Evolutionary conservation across 148 eudicot species (phyloP).

Genomic region (Vaccinium macrocarpon): DNA sequence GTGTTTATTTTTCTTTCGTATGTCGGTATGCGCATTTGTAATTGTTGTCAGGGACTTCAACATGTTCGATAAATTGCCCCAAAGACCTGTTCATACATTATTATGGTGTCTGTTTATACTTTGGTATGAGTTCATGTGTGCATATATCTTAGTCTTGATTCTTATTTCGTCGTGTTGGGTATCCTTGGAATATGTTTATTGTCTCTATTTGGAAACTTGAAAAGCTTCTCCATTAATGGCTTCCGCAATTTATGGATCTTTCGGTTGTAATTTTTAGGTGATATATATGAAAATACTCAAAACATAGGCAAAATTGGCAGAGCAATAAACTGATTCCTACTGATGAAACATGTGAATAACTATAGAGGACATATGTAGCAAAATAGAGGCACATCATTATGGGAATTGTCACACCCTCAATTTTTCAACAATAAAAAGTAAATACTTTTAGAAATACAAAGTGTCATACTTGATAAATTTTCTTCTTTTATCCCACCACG

Average conservation of each 20-base stretch:
- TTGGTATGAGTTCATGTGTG: background rate
- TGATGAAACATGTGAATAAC: background rate
- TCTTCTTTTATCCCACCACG: too few relatives aligned
- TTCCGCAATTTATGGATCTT: background rate
- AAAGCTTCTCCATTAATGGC: background rate
- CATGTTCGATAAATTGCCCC: constrained; percentile 8
- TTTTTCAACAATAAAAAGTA: too few relatives aligned
- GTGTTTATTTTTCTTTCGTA: background rate
- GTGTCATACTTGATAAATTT: too few relatives aligned
- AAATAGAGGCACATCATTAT: background rate
- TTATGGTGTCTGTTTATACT: background rate
- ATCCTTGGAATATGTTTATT: background rate
- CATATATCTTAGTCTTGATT: background rate
- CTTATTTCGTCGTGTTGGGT: background rate
- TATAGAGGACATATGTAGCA: background rate
- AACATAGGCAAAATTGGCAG: background rate
- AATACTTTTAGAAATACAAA: too few relatives aligned
- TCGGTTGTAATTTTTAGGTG: background rate
- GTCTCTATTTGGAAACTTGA: background rate
- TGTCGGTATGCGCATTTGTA: background rate
- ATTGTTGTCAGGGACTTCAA: constrained; percentile 2
- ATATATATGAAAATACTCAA: too few relatives aligned
- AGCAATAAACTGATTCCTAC: background rate
- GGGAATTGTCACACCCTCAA: too few relatives aligned
- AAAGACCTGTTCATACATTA: background rate